Evolutionary conservation across 2,329 filamentous ascomycete genomes (phyloP).

Genomic region (Keithomyces neogunnii): DNA sequence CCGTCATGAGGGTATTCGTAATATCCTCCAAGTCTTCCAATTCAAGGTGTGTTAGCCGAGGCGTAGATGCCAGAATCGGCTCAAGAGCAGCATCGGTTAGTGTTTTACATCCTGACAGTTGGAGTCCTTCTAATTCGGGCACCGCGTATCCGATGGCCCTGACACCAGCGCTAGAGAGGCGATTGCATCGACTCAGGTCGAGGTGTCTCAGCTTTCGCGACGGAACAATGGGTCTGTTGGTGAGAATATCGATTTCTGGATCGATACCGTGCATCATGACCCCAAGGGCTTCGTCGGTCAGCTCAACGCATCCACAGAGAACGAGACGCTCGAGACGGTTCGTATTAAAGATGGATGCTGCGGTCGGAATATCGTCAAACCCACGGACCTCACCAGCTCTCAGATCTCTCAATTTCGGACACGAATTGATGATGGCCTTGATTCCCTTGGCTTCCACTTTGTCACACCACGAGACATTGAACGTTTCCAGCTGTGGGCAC

Average conservation of each 20-base stretch:
- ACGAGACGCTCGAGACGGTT: conserved; percentile 80
- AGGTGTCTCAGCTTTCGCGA: conserved; percentile 73
- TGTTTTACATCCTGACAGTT: conserved; percentile 68
- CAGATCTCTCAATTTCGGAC: conserved; percentile 66
- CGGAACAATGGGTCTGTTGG: conserved; percentile 66
- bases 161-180: conserved; percentile 66
- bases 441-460: conserved; percentile 74
- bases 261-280: conserved; percentile 68
- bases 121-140: conserved; percentile 72
- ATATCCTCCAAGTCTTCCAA: conserved; percentile 76
- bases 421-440: conserved; percentile 62
- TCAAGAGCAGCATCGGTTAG: conserved; percentile 67
- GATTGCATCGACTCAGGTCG: conserved; percentile 71
- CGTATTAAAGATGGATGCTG: conserved; percentile 64
- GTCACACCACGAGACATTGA: conserved; percentile 92
- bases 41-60: conserved; percentile 76
- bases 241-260: conserved; percentile 74
- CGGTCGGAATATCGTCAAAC: conserved; percentile 66
- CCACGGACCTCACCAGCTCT: conserved; percentile 74
- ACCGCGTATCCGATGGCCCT: conserved; percentile 63
- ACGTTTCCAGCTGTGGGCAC: conserved; percentile 70
- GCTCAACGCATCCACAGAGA: conserved; percentile 68
- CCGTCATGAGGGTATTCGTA: conserved; percentile 63
- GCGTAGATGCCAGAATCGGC: conserved; percentile 64
- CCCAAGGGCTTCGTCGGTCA: conserved; percentile 66